phyloP scores from a whole-genome alignment of 371 early-diverging fungal species.

The Circinella minor region DNA sequence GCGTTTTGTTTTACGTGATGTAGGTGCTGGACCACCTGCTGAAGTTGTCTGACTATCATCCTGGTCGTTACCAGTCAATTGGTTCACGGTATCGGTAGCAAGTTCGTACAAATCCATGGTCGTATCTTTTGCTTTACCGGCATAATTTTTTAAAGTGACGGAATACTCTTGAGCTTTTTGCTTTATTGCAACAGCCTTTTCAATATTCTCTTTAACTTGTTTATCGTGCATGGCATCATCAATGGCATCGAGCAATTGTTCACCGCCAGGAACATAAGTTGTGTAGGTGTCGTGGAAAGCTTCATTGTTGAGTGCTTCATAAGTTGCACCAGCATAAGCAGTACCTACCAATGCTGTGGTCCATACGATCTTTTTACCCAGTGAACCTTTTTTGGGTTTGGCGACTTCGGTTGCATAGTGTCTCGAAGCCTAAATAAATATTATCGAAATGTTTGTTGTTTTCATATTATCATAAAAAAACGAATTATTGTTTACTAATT shows the following conservation, averaged over 20 bases:
- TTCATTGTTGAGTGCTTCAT: conserved; percentile 46
- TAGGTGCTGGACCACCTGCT: conserved; percentile 15
- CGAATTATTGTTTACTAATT: not conserved
- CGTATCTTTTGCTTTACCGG: conserved; percentile 31
- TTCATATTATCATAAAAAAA: not conserved
- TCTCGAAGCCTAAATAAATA: conserved; percentile 12
- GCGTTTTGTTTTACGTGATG: conserved; percentile 2
- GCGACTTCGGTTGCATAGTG: conserved; percentile 19
- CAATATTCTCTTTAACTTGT: conserved; percentile 29
- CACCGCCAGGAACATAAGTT: conserved; percentile 52
- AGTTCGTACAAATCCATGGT: conserved; percentile 46
- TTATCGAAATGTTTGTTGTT: not conserved
- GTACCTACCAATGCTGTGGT: conserved; percentile 33
- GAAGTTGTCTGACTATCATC: conserved; percentile 20
- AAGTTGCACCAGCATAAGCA: conserved; percentile 46
- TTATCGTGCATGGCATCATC: conserved; percentile 41
- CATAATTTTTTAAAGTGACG: conserved; percentile 22
- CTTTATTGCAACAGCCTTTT: conserved; percentile 27
- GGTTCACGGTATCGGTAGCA: conserved; percentile 35
- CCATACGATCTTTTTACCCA: conserved; percentile 41
- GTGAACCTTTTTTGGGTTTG: conserved; percentile 21
- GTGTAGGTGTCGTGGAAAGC: conserved; percentile 50
- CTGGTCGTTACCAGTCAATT: conserved; percentile 36
- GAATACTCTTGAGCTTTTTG: conserved; percentile 25
- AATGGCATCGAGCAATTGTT: conserved; percentile 39